Conservation (phyloP, 371 early-diverging fungal genomes). For the Mortierella sp. region DNA sequence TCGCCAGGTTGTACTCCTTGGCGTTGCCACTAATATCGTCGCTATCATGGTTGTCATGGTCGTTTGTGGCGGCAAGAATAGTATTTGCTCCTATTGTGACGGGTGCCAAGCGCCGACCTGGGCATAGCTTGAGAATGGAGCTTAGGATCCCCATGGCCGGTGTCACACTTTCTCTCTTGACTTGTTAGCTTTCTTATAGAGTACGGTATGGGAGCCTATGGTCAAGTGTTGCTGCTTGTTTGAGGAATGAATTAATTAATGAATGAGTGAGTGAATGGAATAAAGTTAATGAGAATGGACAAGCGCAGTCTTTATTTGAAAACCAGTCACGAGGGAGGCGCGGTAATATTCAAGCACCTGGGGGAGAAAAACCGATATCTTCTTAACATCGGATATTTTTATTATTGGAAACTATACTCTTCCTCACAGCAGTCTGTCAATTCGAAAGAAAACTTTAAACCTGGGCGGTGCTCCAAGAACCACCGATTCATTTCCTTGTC, state of each 20-base stretch:
- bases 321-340: neutral
- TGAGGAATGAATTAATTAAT: neutral
- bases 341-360: neutral
- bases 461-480: conserved; percentile 20
- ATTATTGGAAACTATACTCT: conserved; percentile 14
- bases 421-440: conserved; percentile 42
- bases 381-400: too few species aligned
- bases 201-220: neutral
- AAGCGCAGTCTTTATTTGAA: conserved; percentile 3
- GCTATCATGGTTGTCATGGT: neutral
- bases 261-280: neutral
- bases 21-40: neutral
- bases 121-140: conserved; percentile 31
- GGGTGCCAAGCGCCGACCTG: conserved; percentile 14
- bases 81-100: conserved; percentile 1
- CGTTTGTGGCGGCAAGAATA: neutral
- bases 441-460: conserved; percentile 25
- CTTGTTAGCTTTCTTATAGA: neutral
- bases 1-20: neutral
- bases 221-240: neutral
- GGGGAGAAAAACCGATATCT: neutral
- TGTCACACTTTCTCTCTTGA: neutral
- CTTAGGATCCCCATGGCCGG: conserved; percentile 39
- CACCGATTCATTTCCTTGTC: conserved; percentile 32
- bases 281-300: neutral